phyloP scores from a whole-genome alignment of 306 rosid genomes.

The Begonia loranthoides region DNA sequence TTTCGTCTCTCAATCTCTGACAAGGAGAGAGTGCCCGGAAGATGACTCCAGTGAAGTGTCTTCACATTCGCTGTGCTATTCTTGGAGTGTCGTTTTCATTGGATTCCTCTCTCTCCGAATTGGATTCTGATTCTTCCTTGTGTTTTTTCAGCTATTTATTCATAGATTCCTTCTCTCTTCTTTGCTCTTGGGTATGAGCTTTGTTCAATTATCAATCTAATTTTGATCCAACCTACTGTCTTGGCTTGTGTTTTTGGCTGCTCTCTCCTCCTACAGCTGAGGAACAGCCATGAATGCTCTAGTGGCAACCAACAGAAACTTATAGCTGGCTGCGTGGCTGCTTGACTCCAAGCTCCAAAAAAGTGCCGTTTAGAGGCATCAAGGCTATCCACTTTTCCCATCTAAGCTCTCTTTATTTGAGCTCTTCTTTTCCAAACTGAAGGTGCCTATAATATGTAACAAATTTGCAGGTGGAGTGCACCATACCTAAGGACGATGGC shows the following conservation, averaged over 20 bases:
- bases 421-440: not conserved
- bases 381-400: conserved; percentile 21
- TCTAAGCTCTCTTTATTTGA: not conserved
- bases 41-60: no score
- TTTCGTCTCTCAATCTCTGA: no score
- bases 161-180: not conserved
- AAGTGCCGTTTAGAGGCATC: conserved; percentile 54
- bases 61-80: no score
- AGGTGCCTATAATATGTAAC: conserved; percentile 9
- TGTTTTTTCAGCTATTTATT: not conserved
- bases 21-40: no score
- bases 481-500: conserved; percentile 65
- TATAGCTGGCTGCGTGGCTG: conserved; percentile 29
- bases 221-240: not conserved
- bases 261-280: no score
- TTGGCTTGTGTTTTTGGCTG: no score
- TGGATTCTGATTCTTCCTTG: not conserved
- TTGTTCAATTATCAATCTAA: not conserved
- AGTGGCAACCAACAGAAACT: conserved; percentile 55
- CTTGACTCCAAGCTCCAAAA: conserved; percentile 47
- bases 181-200: no score
- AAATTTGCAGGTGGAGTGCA: conserved; percentile 48
- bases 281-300: conserved; percentile 40
- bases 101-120: not conserved
- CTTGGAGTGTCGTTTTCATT: no score